phyloP scores from a whole-genome alignment of 2,329 filamentous ascomycete species.

The Hymenoscyphus fraxineus region DNA sequence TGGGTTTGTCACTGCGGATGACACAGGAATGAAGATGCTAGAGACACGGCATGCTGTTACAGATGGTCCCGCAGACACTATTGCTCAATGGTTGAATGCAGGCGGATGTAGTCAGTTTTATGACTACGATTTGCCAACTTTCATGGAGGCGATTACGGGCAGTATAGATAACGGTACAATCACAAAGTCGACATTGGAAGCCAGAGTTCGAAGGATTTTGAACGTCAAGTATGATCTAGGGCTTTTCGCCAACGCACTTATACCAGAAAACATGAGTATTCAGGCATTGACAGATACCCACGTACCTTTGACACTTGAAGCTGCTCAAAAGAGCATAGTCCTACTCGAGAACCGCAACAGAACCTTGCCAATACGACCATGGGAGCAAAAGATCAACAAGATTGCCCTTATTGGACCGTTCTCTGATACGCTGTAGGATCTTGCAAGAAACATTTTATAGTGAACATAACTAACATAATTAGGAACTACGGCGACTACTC shows the following conservation, averaged over 20 bases:
- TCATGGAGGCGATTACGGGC: conserved; percentile 37
- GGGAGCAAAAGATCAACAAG: conserved; percentile 32
- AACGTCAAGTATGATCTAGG: conserved; percentile 43
- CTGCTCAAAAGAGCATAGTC: conserved; percentile 42
- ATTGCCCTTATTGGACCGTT: neutral
- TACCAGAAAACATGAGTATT: conserved; percentile 36
- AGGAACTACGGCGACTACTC: conserved; percentile 40
- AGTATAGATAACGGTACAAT: conserved; percentile 38
- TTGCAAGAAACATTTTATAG: neutral
- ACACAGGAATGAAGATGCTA: conserved; percentile 37
- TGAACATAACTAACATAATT: conserved; percentile 5
- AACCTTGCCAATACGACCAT: conserved; percentile 37
- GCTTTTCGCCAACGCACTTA: conserved; percentile 39
- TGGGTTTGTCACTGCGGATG: conserved; percentile 42
- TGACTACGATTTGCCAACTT: conserved; percentile 40
- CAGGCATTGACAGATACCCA: conserved; percentile 37
- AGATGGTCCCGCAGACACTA: conserved; percentile 38
- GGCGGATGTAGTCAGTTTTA: conserved; percentile 38
- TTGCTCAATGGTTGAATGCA: conserved; percentile 43
- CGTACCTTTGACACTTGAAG: conserved; percentile 39
- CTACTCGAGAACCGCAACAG: conserved; percentile 41
- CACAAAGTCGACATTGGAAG: conserved; percentile 35
- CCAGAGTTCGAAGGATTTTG: conserved; percentile 38
- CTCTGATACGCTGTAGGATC: neutral
- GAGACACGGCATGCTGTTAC: conserved; percentile 38